Evolutionary conservation across 441 rosid species (phyloP).

Genomic region (Gossypium davidsonii): DNA sequence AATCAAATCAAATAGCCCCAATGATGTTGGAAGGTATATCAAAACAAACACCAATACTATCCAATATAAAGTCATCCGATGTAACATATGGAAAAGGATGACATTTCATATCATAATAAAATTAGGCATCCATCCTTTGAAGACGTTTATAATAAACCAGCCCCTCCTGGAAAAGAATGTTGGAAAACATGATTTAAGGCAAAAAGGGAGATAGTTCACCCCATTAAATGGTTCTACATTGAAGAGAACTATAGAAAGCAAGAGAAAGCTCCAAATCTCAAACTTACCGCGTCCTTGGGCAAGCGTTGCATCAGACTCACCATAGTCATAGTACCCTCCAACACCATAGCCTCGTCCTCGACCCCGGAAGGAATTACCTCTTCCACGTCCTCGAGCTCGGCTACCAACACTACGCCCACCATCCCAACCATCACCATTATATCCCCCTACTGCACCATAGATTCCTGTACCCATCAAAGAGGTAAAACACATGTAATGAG

Average conservation of each 20-base stretch:
- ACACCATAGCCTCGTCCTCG: constrained; percentile 27
- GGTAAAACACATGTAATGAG: constrained; percentile 2
- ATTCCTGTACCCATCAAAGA: constrained; percentile 15
- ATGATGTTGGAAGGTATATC: background rate
- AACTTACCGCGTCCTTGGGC: constrained; percentile 27
- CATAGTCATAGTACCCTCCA: constrained; percentile 26
- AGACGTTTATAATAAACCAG: background rate
- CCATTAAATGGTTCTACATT: background rate
- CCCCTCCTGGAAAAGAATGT: background rate
- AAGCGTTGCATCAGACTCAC: constrained; percentile 17
- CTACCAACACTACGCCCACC: constrained; percentile 23
- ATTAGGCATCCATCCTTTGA: background rate
- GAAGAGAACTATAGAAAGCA: too few species aligned
- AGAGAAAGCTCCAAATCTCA: background rate
- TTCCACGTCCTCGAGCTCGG: constrained; percentile 23
- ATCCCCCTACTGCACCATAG: constrained; percentile 19
- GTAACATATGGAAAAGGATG: background rate
- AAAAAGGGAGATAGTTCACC: background rate
- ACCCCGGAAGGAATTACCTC: constrained; percentile 24
- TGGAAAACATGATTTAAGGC: background rate
- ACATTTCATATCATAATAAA: background rate
- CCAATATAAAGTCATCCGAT: background rate
- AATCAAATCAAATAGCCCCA: background rate
- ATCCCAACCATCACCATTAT: constrained; percentile 22
- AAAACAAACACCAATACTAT: background rate